Evolutionary conservation across 305 asterid species (phyloP).

Genomic region (Ruellia speciosa): DNA sequence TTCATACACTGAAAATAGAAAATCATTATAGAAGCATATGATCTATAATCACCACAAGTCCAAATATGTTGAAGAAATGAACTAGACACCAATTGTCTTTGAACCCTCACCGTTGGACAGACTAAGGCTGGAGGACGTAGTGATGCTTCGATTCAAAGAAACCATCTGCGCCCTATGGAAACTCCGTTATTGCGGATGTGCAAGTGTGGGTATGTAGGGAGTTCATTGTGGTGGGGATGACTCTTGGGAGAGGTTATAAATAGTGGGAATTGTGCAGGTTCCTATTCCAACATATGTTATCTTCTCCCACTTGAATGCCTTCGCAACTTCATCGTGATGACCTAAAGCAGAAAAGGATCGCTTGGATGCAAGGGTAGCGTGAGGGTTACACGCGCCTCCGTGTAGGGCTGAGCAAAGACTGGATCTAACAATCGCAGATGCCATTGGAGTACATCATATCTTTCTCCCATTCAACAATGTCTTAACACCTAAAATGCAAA

Average conservation of each 20-base stretch:
- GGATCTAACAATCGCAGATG: slow-evolving; percentile 64
- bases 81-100: slow-evolving; percentile 23
- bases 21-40: no score
- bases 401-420: slow-evolving; percentile 57
- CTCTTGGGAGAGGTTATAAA: slow-evolving; percentile 51
- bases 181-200: slow-evolving; percentile 80
- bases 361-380: slow-evolving; percentile 33
- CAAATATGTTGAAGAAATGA: slow-evolving; percentile 16
- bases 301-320: slow-evolving; percentile 83
- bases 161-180: slow-evolving; percentile 85
- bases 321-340: slow-evolving; percentile 62
- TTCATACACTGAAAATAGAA: no score
- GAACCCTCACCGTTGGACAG: slow-evolving; percentile 6
- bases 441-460: slow-evolving; percentile 29
- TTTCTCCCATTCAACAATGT: background rate
- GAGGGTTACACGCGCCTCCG: slow-evolving; percentile 35
- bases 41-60: slow-evolving; percentile 19
- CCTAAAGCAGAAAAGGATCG: slow-evolving; percentile 47
- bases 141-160: slow-evolving; percentile 59
- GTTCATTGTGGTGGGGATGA: slow-evolving; percentile 53
- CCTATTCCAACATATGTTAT: slow-evolving; percentile 42
- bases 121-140: slow-evolving; percentile 17
- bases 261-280: slow-evolving; percentile 37
- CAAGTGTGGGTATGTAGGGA: slow-evolving; percentile 62
- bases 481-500: no score